These are phyloP conservation scores for Rhododendron kiyosumense DNA, from an alignment of 148 eudicot genomes.

Conservation along the genomic window DNA sequence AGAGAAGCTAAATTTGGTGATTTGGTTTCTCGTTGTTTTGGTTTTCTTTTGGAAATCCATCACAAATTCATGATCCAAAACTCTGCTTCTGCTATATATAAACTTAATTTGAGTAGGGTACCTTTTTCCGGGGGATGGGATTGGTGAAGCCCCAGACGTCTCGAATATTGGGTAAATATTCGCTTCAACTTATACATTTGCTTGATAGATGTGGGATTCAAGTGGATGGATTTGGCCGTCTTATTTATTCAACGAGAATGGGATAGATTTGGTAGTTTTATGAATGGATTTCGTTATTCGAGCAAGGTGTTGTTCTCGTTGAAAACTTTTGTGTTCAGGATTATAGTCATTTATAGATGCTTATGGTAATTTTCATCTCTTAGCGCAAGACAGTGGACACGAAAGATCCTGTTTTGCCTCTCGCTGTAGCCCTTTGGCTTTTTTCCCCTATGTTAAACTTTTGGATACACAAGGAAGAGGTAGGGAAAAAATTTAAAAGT, in stretches of 20 bases:
- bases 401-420: background rate
- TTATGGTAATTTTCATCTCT: background rate
- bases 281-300: too few species aligned
- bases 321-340: background rate
- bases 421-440: background rate
- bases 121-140: background rate
- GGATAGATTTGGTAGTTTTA: background rate
- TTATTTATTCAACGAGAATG: background rate
- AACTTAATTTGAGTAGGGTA: background rate
- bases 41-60: background rate
- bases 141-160: background rate
- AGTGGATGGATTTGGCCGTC: background rate
- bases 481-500: background rate
- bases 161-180: background rate
- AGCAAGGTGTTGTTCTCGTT: too few species aligned
- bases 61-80: background rate
- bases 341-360: background rate
- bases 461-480: background rate
- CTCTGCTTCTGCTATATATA: background rate
- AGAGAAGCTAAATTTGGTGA: background rate
- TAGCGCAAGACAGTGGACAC: background rate
- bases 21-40: background rate
- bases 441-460: background rate
- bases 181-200: background rate
- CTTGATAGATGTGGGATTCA: background rate